Evolutionary conservation across 2,329 filamentous ascomycete genomes (phyloP).

Genomic region (Fusarium robinianum): DNA sequence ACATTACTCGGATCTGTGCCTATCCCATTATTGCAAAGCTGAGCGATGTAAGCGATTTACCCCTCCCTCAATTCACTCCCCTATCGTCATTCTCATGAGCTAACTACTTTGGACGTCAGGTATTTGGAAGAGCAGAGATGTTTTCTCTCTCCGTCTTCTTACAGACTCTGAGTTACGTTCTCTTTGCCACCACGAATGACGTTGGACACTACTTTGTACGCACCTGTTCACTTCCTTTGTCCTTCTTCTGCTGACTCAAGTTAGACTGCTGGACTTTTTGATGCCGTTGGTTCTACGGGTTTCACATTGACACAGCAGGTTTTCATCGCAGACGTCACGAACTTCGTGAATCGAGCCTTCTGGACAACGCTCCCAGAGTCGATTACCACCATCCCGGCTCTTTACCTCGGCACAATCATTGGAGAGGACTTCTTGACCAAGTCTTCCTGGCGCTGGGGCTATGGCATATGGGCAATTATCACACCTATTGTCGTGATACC

Average conservation of each 20-base stretch:
- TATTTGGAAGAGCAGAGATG: constrained; percentile 17
- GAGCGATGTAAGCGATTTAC: constrained; percentile 15
- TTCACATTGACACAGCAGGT: constrained; percentile 30
- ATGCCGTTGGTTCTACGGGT: constrained; percentile 20
- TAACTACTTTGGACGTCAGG: constrained; percentile 23
- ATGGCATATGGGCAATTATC: constrained; percentile 23
- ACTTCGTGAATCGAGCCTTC: constrained; percentile 25
- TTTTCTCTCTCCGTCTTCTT: constrained; percentile 16
- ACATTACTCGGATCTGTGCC: constrained; percentile 20
- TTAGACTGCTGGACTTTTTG: constrained; percentile 28
- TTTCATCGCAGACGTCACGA: constrained; percentile 24
- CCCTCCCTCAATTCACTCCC: not conserved
- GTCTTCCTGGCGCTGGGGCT: constrained; percentile 24
- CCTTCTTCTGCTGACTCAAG: not conserved
- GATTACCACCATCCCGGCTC: constrained; percentile 21
- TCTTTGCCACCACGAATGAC: constrained; percentile 23
- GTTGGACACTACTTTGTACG: constrained; percentile 25
- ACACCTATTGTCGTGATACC: constrained; percentile 17
- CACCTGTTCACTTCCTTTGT: fast-evolving
- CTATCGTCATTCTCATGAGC: not conserved
- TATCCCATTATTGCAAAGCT: constrained; percentile 26
- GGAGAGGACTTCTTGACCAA: constrained; percentile 21
- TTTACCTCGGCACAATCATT: constrained; percentile 26
- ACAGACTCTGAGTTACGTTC: constrained; percentile 20
- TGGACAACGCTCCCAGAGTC: constrained; percentile 25